A percentile compares a stretch with the other conserved stretches of the same genome.
Conservation (phyloP, 139 green algal species). For the Auxenochlorella protothecoides region DNA sequence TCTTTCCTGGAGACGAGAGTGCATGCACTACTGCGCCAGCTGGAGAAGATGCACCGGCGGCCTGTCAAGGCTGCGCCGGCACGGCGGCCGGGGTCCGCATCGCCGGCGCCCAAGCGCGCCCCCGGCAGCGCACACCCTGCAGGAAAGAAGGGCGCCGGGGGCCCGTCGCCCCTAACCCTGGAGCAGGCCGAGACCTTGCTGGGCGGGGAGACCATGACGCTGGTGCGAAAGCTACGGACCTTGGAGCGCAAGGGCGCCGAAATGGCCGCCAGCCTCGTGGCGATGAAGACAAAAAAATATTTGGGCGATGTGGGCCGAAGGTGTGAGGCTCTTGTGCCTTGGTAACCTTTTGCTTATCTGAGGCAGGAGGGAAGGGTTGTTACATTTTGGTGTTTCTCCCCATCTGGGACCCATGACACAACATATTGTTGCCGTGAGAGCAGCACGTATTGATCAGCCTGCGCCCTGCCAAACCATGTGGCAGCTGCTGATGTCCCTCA, state of each 20-base stretch:
- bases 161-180: background rate
- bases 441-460: too few species aligned
- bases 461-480: too few species aligned
- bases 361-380: too few species aligned
- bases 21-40: constrained; percentile 66
- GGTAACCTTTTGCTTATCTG: too few species aligned
- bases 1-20: constrained; percentile 79
- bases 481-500: too few species aligned
- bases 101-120: background rate
- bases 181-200: constrained; percentile 11
- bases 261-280: constrained; percentile 24
- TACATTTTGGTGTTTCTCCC: background rate
- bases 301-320: constrained; percentile 6
- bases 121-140: too few species aligned
- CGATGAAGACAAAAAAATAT: constrained; percentile 52
- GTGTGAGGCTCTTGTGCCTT: too few species aligned
- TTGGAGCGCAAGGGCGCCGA: constrained; percentile 32
- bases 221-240: constrained; percentile 44
- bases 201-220: constrained; percentile 16
- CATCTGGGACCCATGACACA: too few species aligned
- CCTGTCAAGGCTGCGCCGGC: too few species aligned
- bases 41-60: constrained; percentile 27
- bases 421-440: background rate
- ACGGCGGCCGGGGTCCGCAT: background rate
- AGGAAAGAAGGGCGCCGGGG: too few species aligned